Evolutionary conservation across 2,329 filamentous ascomycete species (phyloP).

Genomic region (Arthrobotrys entomopaga): DNA sequence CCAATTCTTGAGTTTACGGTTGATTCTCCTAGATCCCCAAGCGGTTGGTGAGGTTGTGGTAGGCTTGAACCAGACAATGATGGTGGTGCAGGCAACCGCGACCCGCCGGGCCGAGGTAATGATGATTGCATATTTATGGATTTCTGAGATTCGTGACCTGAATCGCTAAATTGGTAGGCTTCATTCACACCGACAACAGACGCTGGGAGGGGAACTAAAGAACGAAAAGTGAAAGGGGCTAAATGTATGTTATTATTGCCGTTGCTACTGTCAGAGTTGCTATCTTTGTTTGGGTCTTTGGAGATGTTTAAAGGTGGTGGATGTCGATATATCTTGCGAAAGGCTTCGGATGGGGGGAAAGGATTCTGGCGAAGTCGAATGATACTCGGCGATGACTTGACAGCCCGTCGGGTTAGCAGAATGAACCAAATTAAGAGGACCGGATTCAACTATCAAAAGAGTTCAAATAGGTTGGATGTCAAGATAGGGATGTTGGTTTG

Average conservation of each 20-base stretch:
- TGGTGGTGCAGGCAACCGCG: conserved; percentile 47
- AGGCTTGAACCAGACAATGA: conserved; percentile 13
- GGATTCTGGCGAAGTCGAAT: conserved; percentile 22
- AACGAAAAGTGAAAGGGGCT: conserved; percentile 14
- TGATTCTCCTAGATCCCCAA: conserved; percentile 42
- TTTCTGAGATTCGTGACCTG: conserved; percentile 14
- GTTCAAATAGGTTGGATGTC: neutral
- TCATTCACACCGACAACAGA: conserved; percentile 39
- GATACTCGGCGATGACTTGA: conserved; percentile 27
- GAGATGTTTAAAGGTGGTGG: conserved; percentile 33
- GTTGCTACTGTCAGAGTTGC: too few species aligned
- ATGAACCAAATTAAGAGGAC: neutral
- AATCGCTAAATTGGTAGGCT: conserved; percentile 12
- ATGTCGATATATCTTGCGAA: conserved; percentile 29
- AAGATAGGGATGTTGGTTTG: conserved; percentile 12
- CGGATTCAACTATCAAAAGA: neutral
- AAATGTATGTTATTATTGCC: neutral
- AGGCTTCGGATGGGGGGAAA: conserved; percentile 18
- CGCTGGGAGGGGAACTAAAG: conserved; percentile 17
- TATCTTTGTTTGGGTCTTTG: conserved; percentile 21
- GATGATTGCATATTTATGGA: conserved; percentile 46
- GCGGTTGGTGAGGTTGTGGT: conserved; percentile 31
- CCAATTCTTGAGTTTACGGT: conserved; percentile 47
- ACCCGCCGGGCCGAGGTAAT: conserved; percentile 54
- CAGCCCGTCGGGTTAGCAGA: neutral